Conservation (phyloP, 352 stramenopile species). For the Sclerospora graminicola region DNA sequence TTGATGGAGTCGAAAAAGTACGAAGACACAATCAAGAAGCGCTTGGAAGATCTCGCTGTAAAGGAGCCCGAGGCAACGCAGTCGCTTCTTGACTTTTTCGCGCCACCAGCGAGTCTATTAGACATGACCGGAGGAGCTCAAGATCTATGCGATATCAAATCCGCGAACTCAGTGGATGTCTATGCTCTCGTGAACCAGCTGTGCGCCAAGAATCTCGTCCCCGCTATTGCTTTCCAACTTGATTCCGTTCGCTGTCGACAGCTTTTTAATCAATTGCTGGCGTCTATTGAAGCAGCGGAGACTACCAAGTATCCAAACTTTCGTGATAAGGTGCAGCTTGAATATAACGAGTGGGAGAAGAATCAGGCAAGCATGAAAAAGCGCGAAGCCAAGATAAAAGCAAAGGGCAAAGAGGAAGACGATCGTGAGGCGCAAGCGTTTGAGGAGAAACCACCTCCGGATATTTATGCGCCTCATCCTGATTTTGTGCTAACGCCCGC, state of each 20-base stretch:
- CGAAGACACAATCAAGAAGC: conserved; percentile 92
- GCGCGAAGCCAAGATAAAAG: conserved; percentile 89
- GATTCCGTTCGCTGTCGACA: conserved; percentile 82
- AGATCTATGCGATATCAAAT: conserved; percentile 36
- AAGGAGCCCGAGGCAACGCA: conserved; percentile 86
- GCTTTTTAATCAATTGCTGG: conserved; percentile 72
- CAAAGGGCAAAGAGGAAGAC: conserved; percentile 86
- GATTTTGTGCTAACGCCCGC: conserved; percentile 94
- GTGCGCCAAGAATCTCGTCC: conserved; percentile 44
- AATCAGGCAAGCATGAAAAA: conserved; percentile 88
- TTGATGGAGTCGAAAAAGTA: conserved; percentile 97
- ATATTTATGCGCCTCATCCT: conserved; percentile 95
- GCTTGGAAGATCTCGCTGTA: conserved; percentile 80
- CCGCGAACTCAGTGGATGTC: conserved; percentile 52
- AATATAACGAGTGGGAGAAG: conserved; percentile 82
- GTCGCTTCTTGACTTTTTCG: conserved; percentile 73
- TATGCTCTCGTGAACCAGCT: conserved; percentile 66
- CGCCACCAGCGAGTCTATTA: conserved; percentile 48
- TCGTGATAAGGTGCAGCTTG: conserved; percentile 90
- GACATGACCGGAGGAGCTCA: conserved; percentile 45
- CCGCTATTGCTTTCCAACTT: conserved; percentile 84
- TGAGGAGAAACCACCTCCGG: conserved; percentile 71
- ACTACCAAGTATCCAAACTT: conserved; percentile 75
- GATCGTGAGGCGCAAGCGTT: conserved; percentile 75
- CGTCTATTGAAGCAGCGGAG: conserved; percentile 66